phyloP scores from a whole-genome alignment of 352 stramenopile species.

The Hyaloperonospora brassicae region DNA sequence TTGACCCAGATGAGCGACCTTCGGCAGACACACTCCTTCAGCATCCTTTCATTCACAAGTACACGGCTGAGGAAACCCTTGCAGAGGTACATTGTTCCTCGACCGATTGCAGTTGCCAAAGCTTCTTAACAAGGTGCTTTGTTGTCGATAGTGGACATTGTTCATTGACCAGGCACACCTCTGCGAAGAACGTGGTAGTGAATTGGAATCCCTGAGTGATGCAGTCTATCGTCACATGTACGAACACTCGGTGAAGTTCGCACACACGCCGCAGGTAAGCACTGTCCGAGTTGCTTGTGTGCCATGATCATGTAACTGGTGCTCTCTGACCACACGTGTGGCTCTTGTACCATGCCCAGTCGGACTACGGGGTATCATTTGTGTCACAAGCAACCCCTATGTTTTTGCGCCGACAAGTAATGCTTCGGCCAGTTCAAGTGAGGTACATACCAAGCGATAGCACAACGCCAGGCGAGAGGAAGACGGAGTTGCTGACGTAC shows the following conservation, averaged over 20 bases:
- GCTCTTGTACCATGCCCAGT: constrained; percentile 29
- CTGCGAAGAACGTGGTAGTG: constrained; percentile 46
- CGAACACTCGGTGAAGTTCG: constrained; percentile 66
- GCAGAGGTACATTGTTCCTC: constrained; percentile 33
- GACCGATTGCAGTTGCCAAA: not conserved
- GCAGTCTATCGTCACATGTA: constrained; percentile 76
- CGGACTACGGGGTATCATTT: constrained; percentile 75
- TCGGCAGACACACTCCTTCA: constrained; percentile 55
- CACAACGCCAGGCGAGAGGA: not conserved
- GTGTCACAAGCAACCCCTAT: constrained; percentile 46
- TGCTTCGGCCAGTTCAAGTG: constrained; percentile 71
- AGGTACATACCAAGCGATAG: constrained; percentile 28
- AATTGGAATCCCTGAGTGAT: constrained; percentile 64
- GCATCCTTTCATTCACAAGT: constrained; percentile 67
- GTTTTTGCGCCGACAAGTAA: constrained; percentile 50
- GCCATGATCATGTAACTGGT: not conserved
- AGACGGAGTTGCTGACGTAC: constrained; percentile 3
- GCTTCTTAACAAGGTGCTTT: not conserved
- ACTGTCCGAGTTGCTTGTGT: not conserved
- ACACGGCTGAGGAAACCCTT: constrained; percentile 57
- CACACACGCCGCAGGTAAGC: constrained; percentile 64
- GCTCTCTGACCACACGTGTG: not conserved
- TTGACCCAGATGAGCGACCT: constrained; percentile 55
- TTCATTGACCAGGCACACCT: constrained; percentile 55
- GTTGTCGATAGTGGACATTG: constrained; percentile 39